These are phyloP conservation scores for Populus simonii DNA, from an alignment of 345 rosid species.

Conservation along the genomic window DNA sequence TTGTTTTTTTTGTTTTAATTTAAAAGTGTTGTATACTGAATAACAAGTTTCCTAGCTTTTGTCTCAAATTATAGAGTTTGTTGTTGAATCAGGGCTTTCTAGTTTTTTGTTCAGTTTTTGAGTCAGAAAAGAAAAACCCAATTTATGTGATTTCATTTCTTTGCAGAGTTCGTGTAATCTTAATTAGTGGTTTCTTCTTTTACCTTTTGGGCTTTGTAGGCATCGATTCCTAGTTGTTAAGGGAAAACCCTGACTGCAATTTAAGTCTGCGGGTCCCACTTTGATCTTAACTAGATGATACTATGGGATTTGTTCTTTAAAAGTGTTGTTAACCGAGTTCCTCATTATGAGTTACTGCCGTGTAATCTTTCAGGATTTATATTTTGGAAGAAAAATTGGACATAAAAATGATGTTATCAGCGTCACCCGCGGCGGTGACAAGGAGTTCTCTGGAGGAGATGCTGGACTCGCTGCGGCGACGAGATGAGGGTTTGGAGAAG, in stretches of 20 bases:
- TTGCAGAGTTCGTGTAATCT: no score
- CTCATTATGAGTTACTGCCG: not conserved
- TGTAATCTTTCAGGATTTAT: constrained; percentile 15
- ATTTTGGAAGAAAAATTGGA: constrained; percentile 4
- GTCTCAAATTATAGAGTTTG: not conserved
- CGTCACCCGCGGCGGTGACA: constrained; percentile 56
- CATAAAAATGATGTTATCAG: constrained; percentile 65
- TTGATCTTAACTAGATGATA: not conserved
- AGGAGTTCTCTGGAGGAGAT: constrained; percentile 97
- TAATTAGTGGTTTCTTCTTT: not conserved
- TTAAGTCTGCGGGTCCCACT: not conserved
- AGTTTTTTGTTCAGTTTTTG: not conserved
- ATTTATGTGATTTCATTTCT: not conserved
- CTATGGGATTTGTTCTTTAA: not conserved
- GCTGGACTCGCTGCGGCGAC: constrained; percentile 73
- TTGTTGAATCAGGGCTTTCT: not conserved
- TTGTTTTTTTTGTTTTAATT: not conserved
- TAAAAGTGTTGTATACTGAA: not conserved
- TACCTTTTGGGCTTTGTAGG: not conserved
- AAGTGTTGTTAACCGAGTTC: not conserved
- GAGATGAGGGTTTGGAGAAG: constrained; percentile 56
- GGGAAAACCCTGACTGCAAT: not conserved
- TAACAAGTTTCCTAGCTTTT: not conserved
- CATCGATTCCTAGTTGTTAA: not conserved
- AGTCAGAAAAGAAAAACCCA: not conserved